phyloP scores from a whole-genome alignment of 2,329 filamentous ascomycete species.

The Pseudophaeomoniella oleicola region DNA sequence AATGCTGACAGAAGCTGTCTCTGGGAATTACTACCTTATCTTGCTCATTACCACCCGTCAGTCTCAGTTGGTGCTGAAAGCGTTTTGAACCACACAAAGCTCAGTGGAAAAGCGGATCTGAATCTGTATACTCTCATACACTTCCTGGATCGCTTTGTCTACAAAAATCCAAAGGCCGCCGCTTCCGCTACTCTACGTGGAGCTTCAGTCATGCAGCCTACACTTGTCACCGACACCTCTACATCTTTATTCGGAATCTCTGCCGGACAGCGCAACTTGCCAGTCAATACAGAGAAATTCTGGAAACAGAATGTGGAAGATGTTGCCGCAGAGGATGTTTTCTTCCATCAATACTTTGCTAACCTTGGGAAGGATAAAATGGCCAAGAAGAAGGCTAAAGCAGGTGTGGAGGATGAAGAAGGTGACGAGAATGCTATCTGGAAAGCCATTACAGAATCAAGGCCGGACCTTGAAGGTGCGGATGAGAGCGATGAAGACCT shows the following conservation, averaged over 20 bases:
- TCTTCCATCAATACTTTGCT: constrained; percentile 96
- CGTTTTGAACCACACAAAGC: constrained; percentile 52
- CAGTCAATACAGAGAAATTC: constrained; percentile 77
- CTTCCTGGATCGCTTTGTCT: constrained; percentile 97
- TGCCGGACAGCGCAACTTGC: constrained; percentile 40
- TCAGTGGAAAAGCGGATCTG: constrained; percentile 79
- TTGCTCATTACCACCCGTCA: constrained; percentile 82
- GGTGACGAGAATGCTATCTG: constrained; percentile 66
- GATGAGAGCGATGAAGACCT: constrained; percentile 43
- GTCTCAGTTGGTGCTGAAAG: constrained; percentile 69
- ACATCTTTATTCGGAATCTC: constrained; percentile 48
- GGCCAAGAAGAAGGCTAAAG: constrained; percentile 41
- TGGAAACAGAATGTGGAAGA: constrained; percentile 84
- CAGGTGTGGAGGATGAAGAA: constrained; percentile 23
- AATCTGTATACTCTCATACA: constrained; percentile 82
- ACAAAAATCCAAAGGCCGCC: constrained; percentile 69
- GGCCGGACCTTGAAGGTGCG: constrained; percentile 59
- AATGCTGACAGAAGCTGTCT: constrained; percentile 87
- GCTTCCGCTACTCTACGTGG: constrained; percentile 51
- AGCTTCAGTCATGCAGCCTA: constrained; percentile 90
- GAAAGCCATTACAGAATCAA: constrained; percentile 73
- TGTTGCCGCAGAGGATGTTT: constrained; percentile 80
- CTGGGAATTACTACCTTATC: constrained; percentile 72
- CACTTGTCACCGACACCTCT: constrained; percentile 47
- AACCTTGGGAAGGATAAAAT: constrained; percentile 50